Evolutionary conservation across 1,284 basidiomycete genomes (phyloP).

Genomic region (Boletus albobrunnescens): DNA sequence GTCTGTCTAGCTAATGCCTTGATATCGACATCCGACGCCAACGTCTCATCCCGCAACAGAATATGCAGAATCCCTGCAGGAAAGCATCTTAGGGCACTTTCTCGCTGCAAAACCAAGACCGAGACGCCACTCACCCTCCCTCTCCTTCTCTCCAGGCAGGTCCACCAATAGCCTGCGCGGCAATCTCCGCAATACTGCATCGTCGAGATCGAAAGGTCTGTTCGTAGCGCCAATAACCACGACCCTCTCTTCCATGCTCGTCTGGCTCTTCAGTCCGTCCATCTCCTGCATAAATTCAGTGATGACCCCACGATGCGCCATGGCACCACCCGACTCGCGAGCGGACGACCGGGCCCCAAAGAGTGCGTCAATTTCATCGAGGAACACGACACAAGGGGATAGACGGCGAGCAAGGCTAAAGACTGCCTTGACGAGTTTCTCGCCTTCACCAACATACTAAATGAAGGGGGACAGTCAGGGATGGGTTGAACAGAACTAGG

Average conservation of each 20-base stretch:
- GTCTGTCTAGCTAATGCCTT: slow-evolving; percentile 67
- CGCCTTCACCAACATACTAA: slow-evolving; percentile 92
- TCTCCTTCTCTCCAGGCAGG: slow-evolving; percentile 77
- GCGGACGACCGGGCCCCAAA: slow-evolving; percentile 85
- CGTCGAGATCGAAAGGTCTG: slow-evolving; percentile 79
- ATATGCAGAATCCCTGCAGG: slow-evolving; percentile 77
- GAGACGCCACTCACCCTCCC: slow-evolving; percentile 55
- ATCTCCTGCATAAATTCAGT: slow-evolving; percentile 99
- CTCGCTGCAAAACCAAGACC: slow-evolving; percentile 7
- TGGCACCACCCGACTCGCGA: slow-evolving; percentile 75
- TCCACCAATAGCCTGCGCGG: slow-evolving; percentile 83
- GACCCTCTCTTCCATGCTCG: slow-evolving; percentile 73
- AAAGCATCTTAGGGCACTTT: not conserved
- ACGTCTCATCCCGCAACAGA: slow-evolving; percentile 69
- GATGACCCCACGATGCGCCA: slow-evolving; percentile 81
- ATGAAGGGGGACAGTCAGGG: slow-evolving; percentile 16
- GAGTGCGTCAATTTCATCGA: slow-evolving; percentile 94
- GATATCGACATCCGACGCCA: slow-evolving; percentile 69
- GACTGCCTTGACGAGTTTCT: slow-evolving; percentile 88
- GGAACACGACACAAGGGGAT: slow-evolving; percentile 91
- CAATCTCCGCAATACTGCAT: slow-evolving; percentile 79
- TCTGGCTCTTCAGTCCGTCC: slow-evolving; percentile 79
- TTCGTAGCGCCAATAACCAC: slow-evolving; percentile 96
- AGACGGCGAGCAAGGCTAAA: slow-evolving; percentile 86
- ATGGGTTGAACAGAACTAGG: not conserved